Base-by-base conservation (phyloP, 2,329 filamentous ascomycete species). In the Rutstroemia sydowiana region DNA sequence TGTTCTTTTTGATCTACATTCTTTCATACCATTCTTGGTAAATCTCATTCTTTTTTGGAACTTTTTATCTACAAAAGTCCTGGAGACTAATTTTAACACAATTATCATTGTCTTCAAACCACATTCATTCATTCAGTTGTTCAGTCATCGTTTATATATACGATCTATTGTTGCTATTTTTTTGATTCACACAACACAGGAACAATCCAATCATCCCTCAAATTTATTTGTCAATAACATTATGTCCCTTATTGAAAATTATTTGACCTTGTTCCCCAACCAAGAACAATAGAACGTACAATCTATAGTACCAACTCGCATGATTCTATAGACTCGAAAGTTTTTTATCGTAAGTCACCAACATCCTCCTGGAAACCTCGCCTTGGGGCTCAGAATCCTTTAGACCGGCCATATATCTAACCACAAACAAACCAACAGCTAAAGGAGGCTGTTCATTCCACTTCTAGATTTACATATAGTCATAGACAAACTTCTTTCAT, bases 101-200 rank as follows among this genome's bases (percentile, higher is more conserved):
- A 23, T n/a, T 37, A 4, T 20, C 13, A 23, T n/a, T 37, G 6
- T 20, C 13, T 30, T 45, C 36, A 39, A 39, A 26, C 23, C 23
- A 26, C 11, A 40, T 30, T 48, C 45, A 40, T 21, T 41, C 26
- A 39, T 39, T 48, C 16, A 37, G 23, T 7, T 37, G 5, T 23
- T 18, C 41, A 44, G 16, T 31, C 21, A 39, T 28, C 30, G 11
- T 16, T 42, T 13, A 32, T 32, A 32, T 42, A n/a, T n/a, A n/a
- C n/a, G 20, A 16, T 45, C 48, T 45, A 45, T 51, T 51, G 21
- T 45, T 40, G 48, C 20, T 51, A 31, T 9, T 41, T 42, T 34
- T 51, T 39, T 31, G n/a, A 40, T 21, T 28, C 36, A 31, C 9
- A 18, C 23, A 31, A 51, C 21, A 51, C 20, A 45, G 13, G 11